Evolutionary conservation across 108 stramenopile genomes (phyloP), one percentile per base, ranked within the genome.

Genomic region (Craspedostauros australis): DNA sequence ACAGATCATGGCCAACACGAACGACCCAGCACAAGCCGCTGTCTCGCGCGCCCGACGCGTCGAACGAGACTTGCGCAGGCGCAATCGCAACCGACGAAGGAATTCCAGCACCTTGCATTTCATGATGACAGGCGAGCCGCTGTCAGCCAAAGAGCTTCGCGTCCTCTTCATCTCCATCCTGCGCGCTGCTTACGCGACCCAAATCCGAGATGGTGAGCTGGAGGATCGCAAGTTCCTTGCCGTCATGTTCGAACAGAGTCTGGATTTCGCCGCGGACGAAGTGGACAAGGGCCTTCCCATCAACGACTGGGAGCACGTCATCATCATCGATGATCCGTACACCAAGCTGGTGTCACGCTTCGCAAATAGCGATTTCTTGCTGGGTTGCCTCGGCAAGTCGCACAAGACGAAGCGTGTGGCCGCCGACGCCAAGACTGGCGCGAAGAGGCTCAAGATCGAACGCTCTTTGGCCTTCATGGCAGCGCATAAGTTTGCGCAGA

Each of bases 141-240:
- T 71, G 5, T 57, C 55, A 5, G 44, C 57, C 2, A 48, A 57
- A 27, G 74, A 76, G 43, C 33, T 69, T 16, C 44, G 74, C 3
- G 18, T 61, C 19, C 53, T 76, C 8, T 80, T 76, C 46, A 45
- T 80, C 6, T 68, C 66, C 23, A 73, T 83, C 9, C 31, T 83
- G 44, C 57, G 47, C 29, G 53, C 70, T 5, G 50, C 60, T 21
- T 86, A 86, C 36, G 57, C 68, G 15, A 43, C 56, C 1, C 68
- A 70, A 40, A 57, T 86, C 14, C 50, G 64, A 30, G 31, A 61
- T 20, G 84, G 84, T 16, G 72, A 79, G 40, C 33, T 86, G 1
- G 75, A 64, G 9, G 57, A 60, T 20, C 53, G 54, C 16, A 68
- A 78, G 19, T 52, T 73, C 15, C 56, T 76, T 12, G 48, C 64